Evolutionary conservation across 805 yeast genomes (phyloP), one percentile per base, ranked within the genome.

Genomic region (Tetrapisispora pingtungensis): DNA sequence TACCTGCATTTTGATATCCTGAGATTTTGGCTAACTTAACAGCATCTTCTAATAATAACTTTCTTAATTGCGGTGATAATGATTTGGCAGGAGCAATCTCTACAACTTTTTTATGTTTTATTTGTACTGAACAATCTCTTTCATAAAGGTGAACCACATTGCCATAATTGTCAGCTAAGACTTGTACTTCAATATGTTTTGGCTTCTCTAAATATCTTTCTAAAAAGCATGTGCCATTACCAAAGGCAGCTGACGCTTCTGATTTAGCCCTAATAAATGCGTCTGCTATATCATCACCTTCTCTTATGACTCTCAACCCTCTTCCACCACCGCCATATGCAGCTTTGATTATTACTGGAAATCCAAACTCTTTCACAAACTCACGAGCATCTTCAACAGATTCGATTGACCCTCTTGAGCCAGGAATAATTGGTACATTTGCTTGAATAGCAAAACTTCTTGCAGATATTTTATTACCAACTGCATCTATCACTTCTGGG

Each of bases 281-380:
- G 63, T 89, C 96, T 40, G 63, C 80, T 49, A 89, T 78, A 64
- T 80, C 84, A 56, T 89, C 97, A 56, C 96, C 96, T 66, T 88
- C 96, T 59, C 90, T 75, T 38, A 89, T 97, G 43, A 89, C 97
- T 71, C 97, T 80, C 97, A 89, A 89, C 74, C 97, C 97, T 69
- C 97, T 80, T 59, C 97, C 97, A 73, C 97, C 97, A 69, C 97
- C 97, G 64, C 97, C 97, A 62, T 84, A 90, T 37, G 97, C 97
- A 36, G 97, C 97, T 70, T 89, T 89, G 69, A 89, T 88, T 67
- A 89, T 90, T 41, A 90, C 96, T 10, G 97, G 97, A 70, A 64
- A 88, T 24, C 97, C 97, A 66, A 88, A 74, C 66, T 86, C 59
- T 40, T 69, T 75, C 34, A 87, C 96, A 60, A 90, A 90, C 8